Base-by-base conservation (phyloP, 2,329 filamentous ascomycete species). In the Lasiodiplodia sp. region DNA sequence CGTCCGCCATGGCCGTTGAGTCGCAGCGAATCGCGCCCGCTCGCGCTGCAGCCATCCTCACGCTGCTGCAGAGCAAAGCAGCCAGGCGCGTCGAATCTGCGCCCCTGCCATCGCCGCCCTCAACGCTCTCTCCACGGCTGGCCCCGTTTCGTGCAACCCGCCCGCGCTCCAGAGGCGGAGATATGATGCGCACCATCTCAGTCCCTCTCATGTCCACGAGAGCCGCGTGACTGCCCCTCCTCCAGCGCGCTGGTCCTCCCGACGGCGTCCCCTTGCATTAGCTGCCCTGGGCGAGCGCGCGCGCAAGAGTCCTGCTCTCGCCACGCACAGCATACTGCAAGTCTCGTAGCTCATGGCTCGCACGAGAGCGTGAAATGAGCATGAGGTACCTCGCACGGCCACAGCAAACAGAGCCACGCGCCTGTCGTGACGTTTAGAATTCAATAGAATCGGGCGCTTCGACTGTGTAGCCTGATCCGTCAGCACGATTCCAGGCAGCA, bases 351-450 rank as follows among this genome's bases (percentile, higher is more conserved):
- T 53, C 62, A 55, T 53, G 62, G 62, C 62, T 65, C 62, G 47
- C 62, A 65, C 62, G 62, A 65, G 62, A 40, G 56, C 56, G 34
- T 31, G 56, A 52, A 38, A 52, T 37, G 47, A 65, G 62, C 44
- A 7, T 28, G n/a, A 40, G 34, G 31, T n/a, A 31, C 12, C 40
- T 51, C 60, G 60, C 60, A 34, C 18, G 47, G 47, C 47, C 44
- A 23, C 47, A 21, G 8, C 28, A 49, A 31, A 18, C n/a, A 65
- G 38, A 65, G 62, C 62, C 62, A 65, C 49, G 62, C 49, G 62
- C 49, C 62, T 65, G 62, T 31, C 23, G 58, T 62, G 58, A 62
- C 40, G 58, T 62, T 62, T 49, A 71, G 58, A 62, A 62, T 49
- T 34, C 40, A 62, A 62, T 62, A 37, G 58, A 62, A 62, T 62